A percentile compares a stretch with the other conserved stretches of the same genome.
Evolutionary conservation across 106 monocot genomes (phyloP).

Genomic region (Narthecium ossifragum): DNA sequence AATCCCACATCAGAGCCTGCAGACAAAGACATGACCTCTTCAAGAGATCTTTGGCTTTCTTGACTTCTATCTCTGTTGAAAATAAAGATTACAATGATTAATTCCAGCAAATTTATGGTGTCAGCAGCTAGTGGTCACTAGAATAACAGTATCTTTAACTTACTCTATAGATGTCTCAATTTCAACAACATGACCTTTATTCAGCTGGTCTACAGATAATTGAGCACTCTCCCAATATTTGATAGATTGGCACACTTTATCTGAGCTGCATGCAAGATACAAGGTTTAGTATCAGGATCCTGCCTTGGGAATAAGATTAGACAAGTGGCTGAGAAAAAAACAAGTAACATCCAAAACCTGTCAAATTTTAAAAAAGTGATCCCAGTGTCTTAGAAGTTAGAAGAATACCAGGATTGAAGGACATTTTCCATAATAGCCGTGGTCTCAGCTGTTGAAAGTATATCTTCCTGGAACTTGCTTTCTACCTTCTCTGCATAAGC

Average conservation of each 20-base stretch:
- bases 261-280: constrained; percentile 31
- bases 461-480: constrained; percentile 33
- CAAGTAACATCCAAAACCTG: background rate
- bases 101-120: background rate
- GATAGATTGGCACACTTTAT: constrained; percentile 36
- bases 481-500: constrained; percentile 23
- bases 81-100: constrained; percentile 2
- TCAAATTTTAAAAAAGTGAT: background rate
- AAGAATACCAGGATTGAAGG: constrained; percentile 34
- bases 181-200: constrained; percentile 25
- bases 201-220: constrained; percentile 28
- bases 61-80: constrained; percentile 30
- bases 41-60: constrained; percentile 19
- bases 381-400: background rate
- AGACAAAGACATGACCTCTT: constrained; percentile 18
- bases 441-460: constrained; percentile 13
- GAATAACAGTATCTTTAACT: constrained; percentile 5
- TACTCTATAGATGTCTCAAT: constrained; percentile 33
- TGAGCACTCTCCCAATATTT: constrained; percentile 33
- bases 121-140: background rate
- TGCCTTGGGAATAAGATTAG: background rate
- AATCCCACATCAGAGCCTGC: constrained; percentile 25
- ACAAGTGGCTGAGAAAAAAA: background rate
- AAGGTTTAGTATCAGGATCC: background rate
- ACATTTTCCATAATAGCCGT: constrained; percentile 23